Evolutionary conservation across 2,329 filamentous ascomycete species (phyloP).

Genomic region (Fusarium lateritium): DNA sequence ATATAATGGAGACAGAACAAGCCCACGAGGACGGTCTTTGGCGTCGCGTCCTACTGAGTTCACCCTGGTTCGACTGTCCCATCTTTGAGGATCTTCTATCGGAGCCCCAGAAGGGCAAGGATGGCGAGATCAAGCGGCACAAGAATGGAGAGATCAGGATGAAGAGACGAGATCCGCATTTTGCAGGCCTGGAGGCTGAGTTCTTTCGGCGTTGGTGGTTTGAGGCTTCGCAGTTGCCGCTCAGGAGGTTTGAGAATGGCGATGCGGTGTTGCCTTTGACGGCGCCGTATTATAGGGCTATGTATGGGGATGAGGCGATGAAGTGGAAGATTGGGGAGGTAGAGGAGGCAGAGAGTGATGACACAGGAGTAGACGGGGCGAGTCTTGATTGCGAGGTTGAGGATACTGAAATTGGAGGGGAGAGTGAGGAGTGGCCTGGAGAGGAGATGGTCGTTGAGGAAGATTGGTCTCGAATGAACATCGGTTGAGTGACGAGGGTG

Average conservation of each 20-base stretch:
- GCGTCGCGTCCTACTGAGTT: slow-evolving; percentile 39
- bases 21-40: slow-evolving; percentile 48
- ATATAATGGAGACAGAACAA: slow-evolving; percentile 32
- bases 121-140: slow-evolving; percentile 15
- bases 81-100: slow-evolving; percentile 39
- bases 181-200: slow-evolving; percentile 40
- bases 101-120: slow-evolving; percentile 2
- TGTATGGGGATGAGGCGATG: slow-evolving; percentile 18
- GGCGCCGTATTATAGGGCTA: background rate
- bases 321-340: slow-evolving; percentile 6
- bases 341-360: background rate
- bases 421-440: background rate
- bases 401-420: background rate
- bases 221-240: slow-evolving; percentile 33
- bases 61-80: slow-evolving; percentile 50
- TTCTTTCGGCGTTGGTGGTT: slow-evolving; percentile 48
- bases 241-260: slow-evolving; percentile 40
- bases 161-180: background rate
- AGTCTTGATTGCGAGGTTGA: background rate
- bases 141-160: background rate
- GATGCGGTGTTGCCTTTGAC: slow-evolving; percentile 36
- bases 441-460: background rate
- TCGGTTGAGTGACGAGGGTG: background rate
- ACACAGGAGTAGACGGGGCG: background rate
- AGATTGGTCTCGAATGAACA: background rate